Base-by-base conservation (phyloP, 106 monocot species). In the Dendrobium huoshanense region DNA sequence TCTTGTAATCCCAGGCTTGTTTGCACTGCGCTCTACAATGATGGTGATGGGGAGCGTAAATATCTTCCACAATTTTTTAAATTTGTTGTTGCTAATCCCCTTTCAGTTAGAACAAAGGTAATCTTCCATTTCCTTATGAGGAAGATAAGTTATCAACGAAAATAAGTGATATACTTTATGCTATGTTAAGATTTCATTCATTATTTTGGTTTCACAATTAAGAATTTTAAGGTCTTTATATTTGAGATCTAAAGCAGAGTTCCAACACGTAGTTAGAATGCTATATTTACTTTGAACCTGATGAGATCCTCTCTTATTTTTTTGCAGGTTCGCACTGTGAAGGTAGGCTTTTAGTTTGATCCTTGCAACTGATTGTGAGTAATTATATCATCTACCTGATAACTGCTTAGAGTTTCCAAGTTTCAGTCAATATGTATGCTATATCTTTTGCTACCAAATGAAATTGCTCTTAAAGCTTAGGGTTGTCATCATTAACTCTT, bases 31-130 rank as follows among this genome's bases (percentile, higher is more conserved):
- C 77, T 91, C 76, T 98, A 98, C 87, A 92, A 91, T 88, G 97
- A 94, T 78, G 97, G 94, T 29, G 97, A 95, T 47, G 85, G 91
- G 73, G 97, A 92, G 81, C 86, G 94, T 17, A 98, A 98, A 87
- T 98, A 95, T 91, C 97, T 98, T 80, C 94, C 97, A 41, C 97
- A 98, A 78, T 95, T 92, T 85, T 98, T 98, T 84, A 98, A 98
- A 86, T 98, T 98, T 78, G 78, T 85, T 73, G 97, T 95, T 78
- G 85, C 92, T 55, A 98, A 98, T 76, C 97, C 97, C 42, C 86
- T 98, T 73, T 98, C 97, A 72, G 97, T 98, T 73, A 87, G 88
- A 87, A 98, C 97, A 59, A 98, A 98, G 97, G 97, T 98, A 92
- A 19, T 5, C 4, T 55, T 55, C 48, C 17, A 74, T 84, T 74